Percentiles rank a stretch among this genome's conserved stretches.
These are phyloP conservation scores for Fistulina hepatica DNA, from an alignment of 1,284 basidiomycete species.

Conservation along the genomic window DNA sequence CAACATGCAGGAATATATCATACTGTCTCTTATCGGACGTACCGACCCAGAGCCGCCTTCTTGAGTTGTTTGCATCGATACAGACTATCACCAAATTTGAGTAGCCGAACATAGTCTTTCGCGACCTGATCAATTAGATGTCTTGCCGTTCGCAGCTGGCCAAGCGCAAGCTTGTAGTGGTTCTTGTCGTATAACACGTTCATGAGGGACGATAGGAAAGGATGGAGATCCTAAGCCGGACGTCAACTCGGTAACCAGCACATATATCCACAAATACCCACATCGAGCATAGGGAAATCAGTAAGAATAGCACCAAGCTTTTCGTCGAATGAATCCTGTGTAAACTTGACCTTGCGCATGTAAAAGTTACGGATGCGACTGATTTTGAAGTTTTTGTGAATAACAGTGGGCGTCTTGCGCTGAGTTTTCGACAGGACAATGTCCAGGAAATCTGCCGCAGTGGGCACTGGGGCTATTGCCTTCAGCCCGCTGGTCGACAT, in stretches of 20 bases:
- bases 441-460: conserved; percentile 90
- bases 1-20: background rate
- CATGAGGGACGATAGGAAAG: conserved; percentile 86
- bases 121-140: conserved; percentile 94
- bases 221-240: conserved; percentile 73
- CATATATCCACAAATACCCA: conserved; percentile 28
- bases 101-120: conserved; percentile 88
- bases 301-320: conserved; percentile 89
- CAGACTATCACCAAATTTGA: conserved; percentile 93
- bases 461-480: conserved; percentile 95
- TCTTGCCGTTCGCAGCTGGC: conserved; percentile 85
- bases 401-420: conserved; percentile 95
- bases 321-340: conserved; percentile 95
- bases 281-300: conserved; percentile 96
- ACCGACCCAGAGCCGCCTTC: conserved; percentile 88
- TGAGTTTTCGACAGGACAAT: conserved; percentile 92
- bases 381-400: conserved; percentile 99
- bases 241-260: conserved; percentile 4
- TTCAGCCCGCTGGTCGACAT: conserved; percentile 88
- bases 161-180: conserved; percentile 94
- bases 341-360: conserved; percentile 99
- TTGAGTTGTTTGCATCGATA: conserved; percentile 97
- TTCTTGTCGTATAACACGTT: conserved; percentile 98
- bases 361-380: conserved; percentile 91
- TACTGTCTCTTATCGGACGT: conserved; percentile 20